A percentile compares a stretch with the other conserved stretches of the same genome.
Conservation (phyloP, 768 basidiomycete species). For the Tremella fuciformis region DNA sequence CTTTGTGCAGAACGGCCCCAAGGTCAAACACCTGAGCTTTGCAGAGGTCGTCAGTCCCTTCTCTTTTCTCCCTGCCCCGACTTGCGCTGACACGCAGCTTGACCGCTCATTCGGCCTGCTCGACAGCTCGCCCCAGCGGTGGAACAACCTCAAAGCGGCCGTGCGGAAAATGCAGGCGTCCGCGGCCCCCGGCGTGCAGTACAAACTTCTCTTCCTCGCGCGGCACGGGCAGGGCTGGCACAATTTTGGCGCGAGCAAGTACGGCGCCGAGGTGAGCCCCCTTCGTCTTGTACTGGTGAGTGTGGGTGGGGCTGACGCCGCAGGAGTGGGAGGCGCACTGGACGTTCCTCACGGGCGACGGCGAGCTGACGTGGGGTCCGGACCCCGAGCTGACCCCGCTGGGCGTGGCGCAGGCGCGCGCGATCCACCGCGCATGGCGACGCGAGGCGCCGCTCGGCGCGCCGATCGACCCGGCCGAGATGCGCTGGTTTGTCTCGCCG, state of each 20-base stretch:
- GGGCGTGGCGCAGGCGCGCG: slow-evolving; percentile 43
- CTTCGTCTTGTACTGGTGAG: neutral
- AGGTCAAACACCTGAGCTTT: slow-evolving; percentile 27
- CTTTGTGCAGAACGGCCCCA: slow-evolving; percentile 36
- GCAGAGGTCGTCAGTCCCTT: slow-evolving; percentile 30
- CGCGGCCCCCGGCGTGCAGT: slow-evolving; percentile 37
- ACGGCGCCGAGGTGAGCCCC: slow-evolving; percentile 42
- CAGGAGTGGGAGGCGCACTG: slow-evolving; percentile 49
- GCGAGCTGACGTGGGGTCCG: slow-evolving; percentile 48
- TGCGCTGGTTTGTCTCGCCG: slow-evolving; percentile 41
- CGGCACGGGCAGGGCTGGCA: slow-evolving; percentile 51
- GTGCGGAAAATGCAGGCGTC: slow-evolving; percentile 29
- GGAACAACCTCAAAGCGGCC: slow-evolving; percentile 31
- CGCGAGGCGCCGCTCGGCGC: slow-evolving; percentile 27
- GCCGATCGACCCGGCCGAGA: slow-evolving; percentile 31
- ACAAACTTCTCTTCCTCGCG: slow-evolving; percentile 50
- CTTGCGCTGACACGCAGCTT: slow-evolving; percentile 23
- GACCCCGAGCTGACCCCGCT: slow-evolving; percentile 48
- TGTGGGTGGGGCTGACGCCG: neutral
- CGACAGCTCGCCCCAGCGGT: slow-evolving; percentile 38
- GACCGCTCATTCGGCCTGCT: slow-evolving; percentile 38
- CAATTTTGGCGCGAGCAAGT: slow-evolving; percentile 39
- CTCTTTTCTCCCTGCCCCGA: neutral
- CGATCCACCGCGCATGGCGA: slow-evolving; percentile 35
- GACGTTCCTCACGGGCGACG: slow-evolving; percentile 40